These are phyloP conservation scores for Eimeria maxima DNA, from an alignment of 169 alveolate genomes.

Conservation along the genomic window DNA sequence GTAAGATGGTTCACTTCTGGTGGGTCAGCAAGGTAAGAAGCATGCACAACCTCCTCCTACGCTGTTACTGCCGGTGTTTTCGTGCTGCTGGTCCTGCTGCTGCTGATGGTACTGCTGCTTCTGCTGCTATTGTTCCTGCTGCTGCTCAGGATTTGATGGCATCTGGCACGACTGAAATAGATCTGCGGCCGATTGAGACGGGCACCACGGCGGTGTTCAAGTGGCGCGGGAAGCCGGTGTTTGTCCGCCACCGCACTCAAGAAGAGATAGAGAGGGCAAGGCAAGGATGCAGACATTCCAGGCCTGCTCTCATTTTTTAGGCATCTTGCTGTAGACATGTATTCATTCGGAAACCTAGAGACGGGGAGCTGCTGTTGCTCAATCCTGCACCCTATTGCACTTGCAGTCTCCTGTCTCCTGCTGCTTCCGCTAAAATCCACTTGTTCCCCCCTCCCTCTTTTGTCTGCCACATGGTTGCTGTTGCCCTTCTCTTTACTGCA, in stretches of 20 bases:
- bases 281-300: conserved; percentile 12
- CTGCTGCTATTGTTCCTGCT: not conserved
- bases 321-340: no score
- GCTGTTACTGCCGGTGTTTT: not conserved
- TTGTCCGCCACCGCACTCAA: conserved; percentile 90
- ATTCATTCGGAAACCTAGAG: no score
- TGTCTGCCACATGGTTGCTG: no score
- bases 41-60: not conserved
- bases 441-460: no score
- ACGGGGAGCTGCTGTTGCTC: no score
- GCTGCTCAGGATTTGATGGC: conserved; percentile 85
- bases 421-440: no score
- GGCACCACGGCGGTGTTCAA: conserved; percentile 92
- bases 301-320: no score
- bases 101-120: not conserved
- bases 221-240: conserved; percentile 94
- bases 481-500: not conserved
- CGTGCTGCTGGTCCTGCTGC: not conserved
- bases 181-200: conserved; percentile 89
- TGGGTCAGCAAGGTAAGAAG: conserved; percentile 89
- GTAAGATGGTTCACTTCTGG: conserved; percentile 90
- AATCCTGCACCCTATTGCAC: no score
- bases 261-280: conserved; percentile 91
- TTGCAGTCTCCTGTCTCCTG: no score
- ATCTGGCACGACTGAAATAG: conserved; percentile 92